Percentiles rank a stretch among this genome's conserved stretches.
Evolutionary conservation across 2,329 filamentous ascomycete species (phyloP).

Genomic region (Thelonectria blattea): DNA sequence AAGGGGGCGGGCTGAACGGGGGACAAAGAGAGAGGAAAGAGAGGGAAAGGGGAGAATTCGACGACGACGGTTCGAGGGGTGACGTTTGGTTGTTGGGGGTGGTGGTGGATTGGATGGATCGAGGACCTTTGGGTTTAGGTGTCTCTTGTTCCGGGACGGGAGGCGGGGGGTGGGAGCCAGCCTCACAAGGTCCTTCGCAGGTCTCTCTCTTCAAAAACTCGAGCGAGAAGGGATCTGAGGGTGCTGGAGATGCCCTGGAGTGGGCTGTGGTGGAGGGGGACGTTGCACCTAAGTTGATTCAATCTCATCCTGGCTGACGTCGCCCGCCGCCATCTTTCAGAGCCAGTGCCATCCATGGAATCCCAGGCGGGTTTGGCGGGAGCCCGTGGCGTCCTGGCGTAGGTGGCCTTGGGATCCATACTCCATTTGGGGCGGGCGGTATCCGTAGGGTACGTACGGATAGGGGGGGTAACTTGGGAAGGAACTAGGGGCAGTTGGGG

Average conservation of each 20-base stretch:
- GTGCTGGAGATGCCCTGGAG: constrained; percentile 10
- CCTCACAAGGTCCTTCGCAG: neutral
- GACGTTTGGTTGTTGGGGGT: constrained; percentile 8
- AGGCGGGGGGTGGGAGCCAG: neutral
- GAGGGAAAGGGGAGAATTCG: constrained; percentile 14
- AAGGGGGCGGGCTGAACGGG: constrained; percentile 11
- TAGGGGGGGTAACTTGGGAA: neutral
- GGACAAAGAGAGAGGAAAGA: constrained; percentile 10
- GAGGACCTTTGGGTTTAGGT: constrained; percentile 12
- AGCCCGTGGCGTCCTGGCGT: constrained; percentile 7
- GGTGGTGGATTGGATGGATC: constrained; percentile 17
- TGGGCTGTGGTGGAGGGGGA: constrained; percentile 11
- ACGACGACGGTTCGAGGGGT: constrained; percentile 16
- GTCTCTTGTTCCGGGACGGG: neutral
- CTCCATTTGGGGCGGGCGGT: constrained; percentile 9
- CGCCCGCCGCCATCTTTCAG: constrained; percentile 3
- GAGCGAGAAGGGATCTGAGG: constrained; percentile 2
- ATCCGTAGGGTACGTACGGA: no score
- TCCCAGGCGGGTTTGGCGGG: constrained; percentile 6
- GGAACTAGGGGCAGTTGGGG: no score
- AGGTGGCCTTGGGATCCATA: no score
- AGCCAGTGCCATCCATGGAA: neutral
- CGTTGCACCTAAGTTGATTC: constrained; percentile 9
- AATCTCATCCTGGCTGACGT: constrained; percentile 15
- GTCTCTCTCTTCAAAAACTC: no score